Percentiles rank a stretch among this genome's conserved stretches.
Conservation (phyloP, 352 stramenopile species). For the Phytopythium ostracodes region DNA sequence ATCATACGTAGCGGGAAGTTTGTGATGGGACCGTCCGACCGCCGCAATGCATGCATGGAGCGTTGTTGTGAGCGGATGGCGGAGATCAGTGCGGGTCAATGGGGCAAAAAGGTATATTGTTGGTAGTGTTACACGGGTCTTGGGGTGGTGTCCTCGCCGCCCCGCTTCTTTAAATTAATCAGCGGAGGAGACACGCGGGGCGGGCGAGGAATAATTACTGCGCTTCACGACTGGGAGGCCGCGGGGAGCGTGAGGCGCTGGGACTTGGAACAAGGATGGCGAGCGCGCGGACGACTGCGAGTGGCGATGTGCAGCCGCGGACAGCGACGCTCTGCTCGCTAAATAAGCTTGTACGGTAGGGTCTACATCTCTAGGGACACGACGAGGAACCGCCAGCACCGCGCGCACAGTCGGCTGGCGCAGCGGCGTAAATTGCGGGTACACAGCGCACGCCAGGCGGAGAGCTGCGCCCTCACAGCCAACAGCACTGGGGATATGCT, state of each 20-base stretch:
- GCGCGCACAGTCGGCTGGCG: not conserved
- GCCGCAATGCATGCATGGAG: no score
- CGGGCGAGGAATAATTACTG: not conserved
- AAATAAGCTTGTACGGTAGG: not conserved
- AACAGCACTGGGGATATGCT: not conserved
- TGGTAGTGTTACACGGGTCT: constrained; percentile 2
- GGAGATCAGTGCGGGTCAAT: not conserved
- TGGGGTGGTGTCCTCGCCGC: not conserved
- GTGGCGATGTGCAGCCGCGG: not conserved
- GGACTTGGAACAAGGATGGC: not conserved
- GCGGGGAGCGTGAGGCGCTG: not conserved
- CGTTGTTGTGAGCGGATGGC: no score
- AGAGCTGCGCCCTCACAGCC: not conserved
- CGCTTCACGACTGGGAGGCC: not conserved
- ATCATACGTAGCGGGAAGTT: not conserved
- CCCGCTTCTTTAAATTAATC: not conserved
- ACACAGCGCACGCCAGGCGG: not conserved
- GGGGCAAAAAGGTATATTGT: not conserved
- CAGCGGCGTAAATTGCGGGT: not conserved
- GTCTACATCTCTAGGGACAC: not conserved
- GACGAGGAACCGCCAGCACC: not conserved
- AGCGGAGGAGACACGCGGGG: not conserved
- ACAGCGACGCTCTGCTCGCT: not conserved
- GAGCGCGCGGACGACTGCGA: not conserved
- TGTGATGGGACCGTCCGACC: not conserved